Conservation (phyloP, 78 protist species). For the Paratrimastix pyriformis region DNA sequence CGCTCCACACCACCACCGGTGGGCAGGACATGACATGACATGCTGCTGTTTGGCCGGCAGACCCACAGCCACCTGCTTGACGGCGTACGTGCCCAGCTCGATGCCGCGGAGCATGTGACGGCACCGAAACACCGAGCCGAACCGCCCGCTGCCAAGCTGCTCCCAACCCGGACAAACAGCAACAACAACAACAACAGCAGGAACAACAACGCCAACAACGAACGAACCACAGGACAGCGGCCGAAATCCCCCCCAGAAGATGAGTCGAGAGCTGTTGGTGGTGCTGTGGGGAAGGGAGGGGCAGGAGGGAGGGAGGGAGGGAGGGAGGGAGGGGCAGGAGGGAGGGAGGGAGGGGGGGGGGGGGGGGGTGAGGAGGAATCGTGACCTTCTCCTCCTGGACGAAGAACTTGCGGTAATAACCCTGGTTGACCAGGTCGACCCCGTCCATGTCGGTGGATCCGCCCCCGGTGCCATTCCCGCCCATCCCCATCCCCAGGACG, state of each 20-base stretch:
- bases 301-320: not conserved
- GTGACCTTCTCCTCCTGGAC: too few relatives aligned
- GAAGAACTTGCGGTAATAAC: too few relatives aligned
- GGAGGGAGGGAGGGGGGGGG: not conserved
- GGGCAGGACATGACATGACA: not conserved
- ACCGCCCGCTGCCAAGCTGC: not conserved
- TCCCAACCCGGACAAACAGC: not conserved
- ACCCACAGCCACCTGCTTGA: conserved; percentile 60
- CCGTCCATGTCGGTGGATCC: too few relatives aligned
- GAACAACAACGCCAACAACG: too few relatives aligned
- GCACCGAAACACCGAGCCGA: not conserved
- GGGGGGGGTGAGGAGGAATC: not conserved
- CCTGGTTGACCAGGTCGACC: too few relatives aligned
- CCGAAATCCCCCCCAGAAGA: too few relatives aligned
- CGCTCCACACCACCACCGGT: not conserved
- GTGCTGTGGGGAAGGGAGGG: not conserved
- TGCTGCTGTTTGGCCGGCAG: not conserved
- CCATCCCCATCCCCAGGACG: too few relatives aligned
- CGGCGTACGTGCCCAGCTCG: conserved; percentile 55
- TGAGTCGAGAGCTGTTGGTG: not conserved
- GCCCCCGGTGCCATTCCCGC: too few relatives aligned
- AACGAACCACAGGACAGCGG: too few relatives aligned
- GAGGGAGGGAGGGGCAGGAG: not conserved
- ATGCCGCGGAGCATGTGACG: conserved; percentile 43
- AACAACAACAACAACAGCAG: not conserved